Conservation (phyloP, 345 rosid species). For the Murraya koenigii region DNA sequence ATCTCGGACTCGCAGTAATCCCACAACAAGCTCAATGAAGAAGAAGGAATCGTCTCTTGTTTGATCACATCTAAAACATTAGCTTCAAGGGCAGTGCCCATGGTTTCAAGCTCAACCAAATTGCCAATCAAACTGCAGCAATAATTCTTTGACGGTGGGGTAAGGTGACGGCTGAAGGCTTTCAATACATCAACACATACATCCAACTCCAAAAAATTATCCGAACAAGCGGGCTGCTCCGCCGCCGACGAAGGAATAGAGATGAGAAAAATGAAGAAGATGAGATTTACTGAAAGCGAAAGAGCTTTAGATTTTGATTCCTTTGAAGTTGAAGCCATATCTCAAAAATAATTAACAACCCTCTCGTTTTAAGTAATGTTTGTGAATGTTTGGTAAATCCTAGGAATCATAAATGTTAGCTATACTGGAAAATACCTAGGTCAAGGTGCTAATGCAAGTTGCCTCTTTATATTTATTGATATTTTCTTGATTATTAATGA, state of each 20-base stretch:
- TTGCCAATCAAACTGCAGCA: slow-evolving; percentile 4
- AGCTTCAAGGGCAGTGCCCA: background rate
- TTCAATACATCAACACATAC: background rate
- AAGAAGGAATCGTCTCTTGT: background rate
- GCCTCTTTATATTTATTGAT: background rate
- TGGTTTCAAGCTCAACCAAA: background rate
- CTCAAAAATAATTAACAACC: background rate
- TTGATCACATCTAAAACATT: background rate
- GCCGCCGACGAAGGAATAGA: background rate
- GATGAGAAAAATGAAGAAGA: background rate
- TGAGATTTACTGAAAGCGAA: background rate
- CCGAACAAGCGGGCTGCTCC: background rate
- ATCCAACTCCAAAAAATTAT: background rate
- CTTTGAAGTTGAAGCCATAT: background rate
- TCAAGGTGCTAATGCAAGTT: background rate
- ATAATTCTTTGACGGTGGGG: background rate
- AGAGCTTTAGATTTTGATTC: background rate
- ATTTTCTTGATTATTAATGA: background rate
- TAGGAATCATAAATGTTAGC: background rate
- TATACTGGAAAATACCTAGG: background rate
- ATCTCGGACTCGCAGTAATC: background rate
- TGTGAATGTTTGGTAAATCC: too few species aligned
- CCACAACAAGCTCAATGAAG: slow-evolving; percentile 3
- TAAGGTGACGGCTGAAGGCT: background rate
- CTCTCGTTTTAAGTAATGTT: too few species aligned